Evolutionary conservation across 345 rosid species (phyloP).

Genomic region (Eucalyptus polybractea): DNA sequence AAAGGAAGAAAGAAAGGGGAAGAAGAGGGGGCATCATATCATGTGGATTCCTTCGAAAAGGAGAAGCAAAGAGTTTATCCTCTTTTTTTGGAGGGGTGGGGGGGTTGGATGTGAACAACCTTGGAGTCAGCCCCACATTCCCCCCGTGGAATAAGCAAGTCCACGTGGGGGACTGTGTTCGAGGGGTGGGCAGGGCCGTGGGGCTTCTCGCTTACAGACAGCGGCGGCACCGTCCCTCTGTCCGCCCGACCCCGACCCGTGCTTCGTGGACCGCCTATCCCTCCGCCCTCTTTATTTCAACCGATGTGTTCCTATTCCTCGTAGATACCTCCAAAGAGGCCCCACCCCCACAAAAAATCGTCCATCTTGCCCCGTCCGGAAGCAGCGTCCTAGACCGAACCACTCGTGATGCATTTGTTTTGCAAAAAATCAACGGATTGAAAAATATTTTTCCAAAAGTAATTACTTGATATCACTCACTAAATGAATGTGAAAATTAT

Average conservation of each 20-base stretch:
- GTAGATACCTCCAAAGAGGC: neutral
- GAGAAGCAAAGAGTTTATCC: neutral
- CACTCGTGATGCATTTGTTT: neutral
- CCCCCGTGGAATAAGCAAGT: neutral
- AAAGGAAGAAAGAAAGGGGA: neutral
- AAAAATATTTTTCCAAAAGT: fast-evolving
- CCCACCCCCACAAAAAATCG: neutral
- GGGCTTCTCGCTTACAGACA: neutral
- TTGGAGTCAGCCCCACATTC: neutral
- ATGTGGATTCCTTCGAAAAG: neutral
- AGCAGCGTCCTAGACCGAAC: neutral
- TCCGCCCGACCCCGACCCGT: neutral
- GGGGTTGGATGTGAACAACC: neutral
- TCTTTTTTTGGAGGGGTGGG: neutral
- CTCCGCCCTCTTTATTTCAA: neutral
- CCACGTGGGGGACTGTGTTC: neutral
- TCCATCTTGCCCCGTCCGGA: neutral
- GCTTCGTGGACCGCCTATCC: neutral
- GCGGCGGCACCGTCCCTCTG: neutral
- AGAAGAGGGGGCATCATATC: neutral
- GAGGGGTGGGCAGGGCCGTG: neutral
- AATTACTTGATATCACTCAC: neutral
- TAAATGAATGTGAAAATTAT: neutral
- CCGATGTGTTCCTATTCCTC: neutral
- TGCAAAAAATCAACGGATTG: fast-evolving